These are phyloP conservation scores for Candida tibetensis DNA, from an alignment of 805 yeast species.

Conservation along the genomic window DNA sequence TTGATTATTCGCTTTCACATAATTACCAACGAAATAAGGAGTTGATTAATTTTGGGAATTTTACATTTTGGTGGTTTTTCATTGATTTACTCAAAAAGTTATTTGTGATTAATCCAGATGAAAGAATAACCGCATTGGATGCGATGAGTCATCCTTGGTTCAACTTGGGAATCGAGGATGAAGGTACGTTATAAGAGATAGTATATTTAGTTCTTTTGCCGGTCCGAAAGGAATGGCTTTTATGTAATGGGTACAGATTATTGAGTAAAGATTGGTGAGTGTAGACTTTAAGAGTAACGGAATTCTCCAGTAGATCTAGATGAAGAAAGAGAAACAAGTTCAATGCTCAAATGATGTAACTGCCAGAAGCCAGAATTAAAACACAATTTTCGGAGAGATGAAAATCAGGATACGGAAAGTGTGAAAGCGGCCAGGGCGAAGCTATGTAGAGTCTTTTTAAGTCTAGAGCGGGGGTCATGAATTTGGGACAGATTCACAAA, in stretches of 20 bases:
- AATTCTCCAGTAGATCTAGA: no score
- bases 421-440: no score
- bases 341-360: no score
- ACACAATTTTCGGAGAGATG: no score
- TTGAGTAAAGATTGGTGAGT: no score
- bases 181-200: constrained; percentile 30
- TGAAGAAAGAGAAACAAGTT: no score
- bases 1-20: constrained; percentile 36
- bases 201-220: background rate
- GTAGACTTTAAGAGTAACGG: no score
- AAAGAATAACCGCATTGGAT: constrained; percentile 39
- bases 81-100: constrained; percentile 39
- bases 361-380: no score
- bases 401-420: no score
- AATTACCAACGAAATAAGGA: constrained; percentile 38
- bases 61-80: constrained; percentile 82
- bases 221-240: background rate
- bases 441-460: no score
- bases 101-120: constrained; percentile 38
- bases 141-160: constrained; percentile 50
- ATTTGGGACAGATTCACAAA: no score
- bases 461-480: no score
- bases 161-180: constrained; percentile 46
- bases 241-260: background rate
- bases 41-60: constrained; percentile 54